Evolutionary conservation across 1,139 yeast genomes (phyloP).

Genomic region (Suhomyces kunorum): DNA sequence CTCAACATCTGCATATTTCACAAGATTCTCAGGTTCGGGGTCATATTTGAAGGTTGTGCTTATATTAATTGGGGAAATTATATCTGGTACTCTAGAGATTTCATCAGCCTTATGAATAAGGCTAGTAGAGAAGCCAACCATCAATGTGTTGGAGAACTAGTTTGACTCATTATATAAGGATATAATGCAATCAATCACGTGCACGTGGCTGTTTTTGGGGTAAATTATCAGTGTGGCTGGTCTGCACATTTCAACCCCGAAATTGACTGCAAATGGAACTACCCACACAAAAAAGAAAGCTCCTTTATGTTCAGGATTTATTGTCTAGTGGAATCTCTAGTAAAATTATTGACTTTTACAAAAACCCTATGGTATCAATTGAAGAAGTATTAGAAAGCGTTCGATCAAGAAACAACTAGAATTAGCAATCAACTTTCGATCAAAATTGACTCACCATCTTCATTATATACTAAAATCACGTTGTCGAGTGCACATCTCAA

Average conservation of each 20-base stretch:
- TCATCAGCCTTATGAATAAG: constrained; percentile 66
- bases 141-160: constrained; percentile 16
- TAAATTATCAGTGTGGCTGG: too few relatives aligned
- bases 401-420: too few relatives aligned
- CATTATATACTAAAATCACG: constrained; percentile 6
- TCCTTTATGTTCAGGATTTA: too few relatives aligned
- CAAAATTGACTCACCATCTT: neutral
- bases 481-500: neutral
- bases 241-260: too few relatives aligned
- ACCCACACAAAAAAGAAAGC: too few relatives aligned
- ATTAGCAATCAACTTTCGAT: neutral
- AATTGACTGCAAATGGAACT: too few relatives aligned
- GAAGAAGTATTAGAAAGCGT: too few relatives aligned
- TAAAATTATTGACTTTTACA: too few relatives aligned
- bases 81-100: constrained; percentile 50
- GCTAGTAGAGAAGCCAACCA: constrained; percentile 52
- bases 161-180: too few relatives aligned
- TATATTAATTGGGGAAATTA: constrained; percentile 79
- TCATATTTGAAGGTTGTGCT: constrained; percentile 76
- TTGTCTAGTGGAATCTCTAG: too few relatives aligned
- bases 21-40: constrained; percentile 52
- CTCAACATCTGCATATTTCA: constrained; percentile 42
- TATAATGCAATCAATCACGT: neutral
- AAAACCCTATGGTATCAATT: too few relatives aligned
- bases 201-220: too few relatives aligned